These are phyloP conservation scores for Rhizopus sp. DNA, from an alignment of 371 early-diverging fungal species.

Conservation along the genomic window DNA sequence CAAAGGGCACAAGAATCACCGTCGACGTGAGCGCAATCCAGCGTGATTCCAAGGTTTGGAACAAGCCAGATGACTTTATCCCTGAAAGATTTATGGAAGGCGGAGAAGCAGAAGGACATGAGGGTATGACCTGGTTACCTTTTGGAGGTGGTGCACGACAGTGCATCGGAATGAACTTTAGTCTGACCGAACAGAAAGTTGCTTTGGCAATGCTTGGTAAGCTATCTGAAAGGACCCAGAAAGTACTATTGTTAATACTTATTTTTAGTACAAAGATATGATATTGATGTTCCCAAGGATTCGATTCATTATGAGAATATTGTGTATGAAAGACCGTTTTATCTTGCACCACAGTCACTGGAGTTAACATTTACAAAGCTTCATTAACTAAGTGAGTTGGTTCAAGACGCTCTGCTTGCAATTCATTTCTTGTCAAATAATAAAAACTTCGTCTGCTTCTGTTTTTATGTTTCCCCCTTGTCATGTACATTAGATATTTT, in stretches of 20 bases:
- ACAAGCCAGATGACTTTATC: constrained; percentile 18
- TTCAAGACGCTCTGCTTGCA: too few species aligned
- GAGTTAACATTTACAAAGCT: constrained; percentile 17
- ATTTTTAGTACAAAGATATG: constrained; percentile 30
- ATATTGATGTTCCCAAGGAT: constrained; percentile 23
- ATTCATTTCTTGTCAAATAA: too few species aligned
- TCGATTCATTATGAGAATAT: constrained; percentile 27
- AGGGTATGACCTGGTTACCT: constrained; percentile 27
- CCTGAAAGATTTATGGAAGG: constrained; percentile 26
- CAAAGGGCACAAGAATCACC: constrained; percentile 39
- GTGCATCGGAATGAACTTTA: constrained; percentile 40
- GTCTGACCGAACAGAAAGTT: constrained; percentile 33
- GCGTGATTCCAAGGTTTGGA: constrained; percentile 20
- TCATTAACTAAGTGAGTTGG: constrained; percentile 5
- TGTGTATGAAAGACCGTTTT: constrained; percentile 13
- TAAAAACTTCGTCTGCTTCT: too few species aligned
- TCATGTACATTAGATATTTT: too few species aligned
- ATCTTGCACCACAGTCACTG: constrained; percentile 13
- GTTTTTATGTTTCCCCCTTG: too few species aligned
- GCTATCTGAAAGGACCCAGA: constrained; percentile 9
- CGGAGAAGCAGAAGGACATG: constrained; percentile 7
- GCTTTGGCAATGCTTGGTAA: constrained; percentile 32
- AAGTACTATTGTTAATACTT: background rate
- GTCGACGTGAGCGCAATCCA: constrained; percentile 42
- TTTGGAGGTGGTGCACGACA: constrained; percentile 32